Conservation (phyloP, 2,329 filamentous ascomycete species). For the Raffaelea ambrosiae region DNA sequence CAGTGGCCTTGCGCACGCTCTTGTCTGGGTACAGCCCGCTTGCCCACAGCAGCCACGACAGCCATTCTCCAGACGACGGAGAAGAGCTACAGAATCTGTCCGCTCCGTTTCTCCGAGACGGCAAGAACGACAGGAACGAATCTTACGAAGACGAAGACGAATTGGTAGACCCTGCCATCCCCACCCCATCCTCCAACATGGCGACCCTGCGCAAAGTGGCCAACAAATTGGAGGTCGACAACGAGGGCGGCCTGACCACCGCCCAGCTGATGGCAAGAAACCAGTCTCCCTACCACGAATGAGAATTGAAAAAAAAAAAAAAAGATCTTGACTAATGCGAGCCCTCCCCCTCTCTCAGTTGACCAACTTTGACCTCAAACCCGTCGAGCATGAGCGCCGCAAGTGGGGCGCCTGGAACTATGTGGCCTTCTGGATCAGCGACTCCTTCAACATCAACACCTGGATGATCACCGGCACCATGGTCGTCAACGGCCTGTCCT, state of each 20-base stretch:
- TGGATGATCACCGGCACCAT: slow-evolving; percentile 90
- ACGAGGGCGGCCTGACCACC: slow-evolving; percentile 67
- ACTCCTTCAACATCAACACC: slow-evolving; percentile 83
- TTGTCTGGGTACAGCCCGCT: too few species aligned
- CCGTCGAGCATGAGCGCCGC: slow-evolving; percentile 69
- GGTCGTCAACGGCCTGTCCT: slow-evolving; percentile 69
- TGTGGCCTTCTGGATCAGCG: slow-evolving; percentile 78
- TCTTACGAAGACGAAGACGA: neutral
- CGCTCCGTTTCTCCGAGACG: too few species aligned
- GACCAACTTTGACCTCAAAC: slow-evolving; percentile 73
- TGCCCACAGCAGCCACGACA: too few species aligned
- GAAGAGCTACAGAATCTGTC: too few species aligned
- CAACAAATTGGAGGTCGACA: slow-evolving; percentile 61
- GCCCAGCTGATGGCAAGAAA: slow-evolving; percentile 65
- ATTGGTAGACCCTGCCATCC: neutral
- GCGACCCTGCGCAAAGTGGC: slow-evolving; percentile 21
- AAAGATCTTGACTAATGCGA: neutral
- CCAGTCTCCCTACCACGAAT: too few species aligned
- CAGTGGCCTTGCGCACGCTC: too few species aligned
- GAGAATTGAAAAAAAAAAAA: too few species aligned
- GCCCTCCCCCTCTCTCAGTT: slow-evolving; percentile 50
- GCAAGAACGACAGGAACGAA: neutral
- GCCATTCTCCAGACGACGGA: too few species aligned
- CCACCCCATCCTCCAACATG: neutral
- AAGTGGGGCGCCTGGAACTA: slow-evolving; percentile 87